Evolutionary conservation across 352 stramenopile species (phyloP).

Genomic region (Halophytophthora batemanensis): DNA sequence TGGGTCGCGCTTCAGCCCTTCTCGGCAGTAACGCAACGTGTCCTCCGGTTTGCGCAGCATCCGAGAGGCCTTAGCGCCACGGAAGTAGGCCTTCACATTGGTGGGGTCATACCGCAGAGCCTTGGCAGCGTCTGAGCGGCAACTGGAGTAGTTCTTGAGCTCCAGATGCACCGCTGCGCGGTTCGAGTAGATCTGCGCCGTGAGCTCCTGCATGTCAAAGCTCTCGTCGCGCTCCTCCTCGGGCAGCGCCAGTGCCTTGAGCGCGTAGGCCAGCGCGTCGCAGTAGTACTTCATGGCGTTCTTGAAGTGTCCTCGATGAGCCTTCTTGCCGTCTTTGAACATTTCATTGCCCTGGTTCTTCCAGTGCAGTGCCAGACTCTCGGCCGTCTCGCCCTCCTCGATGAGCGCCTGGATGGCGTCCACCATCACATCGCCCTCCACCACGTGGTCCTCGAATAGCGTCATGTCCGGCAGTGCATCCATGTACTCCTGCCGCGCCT

Average conservation of each 20-base stretch:
- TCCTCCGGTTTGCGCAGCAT: slow-evolving; percentile 78
- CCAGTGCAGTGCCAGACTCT: slow-evolving; percentile 83
- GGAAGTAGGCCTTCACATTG: slow-evolving; percentile 86
- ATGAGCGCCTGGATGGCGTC: slow-evolving; percentile 85
- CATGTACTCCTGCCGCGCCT: slow-evolving; percentile 80
- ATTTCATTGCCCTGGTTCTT: slow-evolving; percentile 89
- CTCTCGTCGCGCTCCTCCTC: slow-evolving; percentile 51
- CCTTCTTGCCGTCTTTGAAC: slow-evolving; percentile 71
- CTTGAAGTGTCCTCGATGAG: slow-evolving; percentile 66
- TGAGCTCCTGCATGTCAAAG: slow-evolving; percentile 71
- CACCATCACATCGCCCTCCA: slow-evolving; percentile 85
- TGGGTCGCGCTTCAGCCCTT: slow-evolving; percentile 70
- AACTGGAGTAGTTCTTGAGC: slow-evolving; percentile 86
- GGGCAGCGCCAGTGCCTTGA: slow-evolving; percentile 71
- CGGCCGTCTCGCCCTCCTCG: slow-evolving; percentile 82
- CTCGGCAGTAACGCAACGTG: slow-evolving; percentile 77
- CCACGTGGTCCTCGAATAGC: slow-evolving; percentile 85
- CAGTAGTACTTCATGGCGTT: slow-evolving; percentile 81
- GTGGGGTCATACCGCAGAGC: slow-evolving; percentile 61
- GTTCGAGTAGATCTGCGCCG: slow-evolving; percentile 78
- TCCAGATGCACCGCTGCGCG: slow-evolving; percentile 78
- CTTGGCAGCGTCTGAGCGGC: slow-evolving; percentile 71
- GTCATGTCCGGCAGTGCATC: slow-evolving; percentile 84
- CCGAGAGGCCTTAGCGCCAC: slow-evolving; percentile 77
- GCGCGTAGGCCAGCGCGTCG: slow-evolving; percentile 69